Evolutionary conservation across 768 basidiomycete species (phyloP).

Genomic region (Pulveroboletus sp.): DNA sequence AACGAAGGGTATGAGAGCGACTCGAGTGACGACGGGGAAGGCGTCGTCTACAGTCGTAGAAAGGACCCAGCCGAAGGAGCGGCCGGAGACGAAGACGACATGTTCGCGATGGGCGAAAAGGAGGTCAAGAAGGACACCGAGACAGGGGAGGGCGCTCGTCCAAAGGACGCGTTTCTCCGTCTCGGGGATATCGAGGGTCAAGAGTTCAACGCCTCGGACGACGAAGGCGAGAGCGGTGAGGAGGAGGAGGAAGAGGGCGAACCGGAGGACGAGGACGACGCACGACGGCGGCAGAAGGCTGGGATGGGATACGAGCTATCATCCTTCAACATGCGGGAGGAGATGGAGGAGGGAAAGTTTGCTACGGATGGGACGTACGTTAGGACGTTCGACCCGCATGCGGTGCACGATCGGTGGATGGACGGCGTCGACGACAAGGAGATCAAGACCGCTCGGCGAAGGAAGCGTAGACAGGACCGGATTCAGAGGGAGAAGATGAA

Average conservation of each 20-base stretch:
- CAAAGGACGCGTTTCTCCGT: slow-evolving; percentile 70
- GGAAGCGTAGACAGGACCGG: slow-evolving; percentile 72
- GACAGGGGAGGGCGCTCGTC: slow-evolving; percentile 38
- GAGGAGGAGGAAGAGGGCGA: slow-evolving; percentile 42
- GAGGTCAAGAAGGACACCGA: slow-evolving; percentile 48
- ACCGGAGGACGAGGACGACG: slow-evolving; percentile 71
- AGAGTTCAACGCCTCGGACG: slow-evolving; percentile 57
- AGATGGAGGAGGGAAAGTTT: slow-evolving; percentile 98
- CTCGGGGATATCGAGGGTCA: slow-evolving; percentile 97
- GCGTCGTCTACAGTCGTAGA: slow-evolving; percentile 82
- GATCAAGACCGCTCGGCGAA: slow-evolving; percentile 76
- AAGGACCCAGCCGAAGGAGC: slow-evolving; percentile 48
- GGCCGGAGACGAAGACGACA: slow-evolving; percentile 70
- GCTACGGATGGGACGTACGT: slow-evolving; percentile 89
- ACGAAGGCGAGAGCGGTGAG: slow-evolving; percentile 35
- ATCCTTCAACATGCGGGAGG: slow-evolving; percentile 98
- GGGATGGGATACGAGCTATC: slow-evolving; percentile 94
- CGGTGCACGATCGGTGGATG: slow-evolving; percentile 94
- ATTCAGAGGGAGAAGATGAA: slow-evolving; percentile 62
- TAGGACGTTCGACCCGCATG: slow-evolving; percentile 83
- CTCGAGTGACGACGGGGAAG: slow-evolving; percentile 91
- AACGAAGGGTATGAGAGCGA: slow-evolving; percentile 91
- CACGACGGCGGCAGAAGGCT: slow-evolving; percentile 66
- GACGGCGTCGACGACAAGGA: slow-evolving; percentile 81
- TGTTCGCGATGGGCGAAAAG: slow-evolving; percentile 70